A percentile compares a stretch with the other conserved stretches of the same genome.
Conservation (phyloP, 306 rosid species). For the Cicer judaicum region DNA sequence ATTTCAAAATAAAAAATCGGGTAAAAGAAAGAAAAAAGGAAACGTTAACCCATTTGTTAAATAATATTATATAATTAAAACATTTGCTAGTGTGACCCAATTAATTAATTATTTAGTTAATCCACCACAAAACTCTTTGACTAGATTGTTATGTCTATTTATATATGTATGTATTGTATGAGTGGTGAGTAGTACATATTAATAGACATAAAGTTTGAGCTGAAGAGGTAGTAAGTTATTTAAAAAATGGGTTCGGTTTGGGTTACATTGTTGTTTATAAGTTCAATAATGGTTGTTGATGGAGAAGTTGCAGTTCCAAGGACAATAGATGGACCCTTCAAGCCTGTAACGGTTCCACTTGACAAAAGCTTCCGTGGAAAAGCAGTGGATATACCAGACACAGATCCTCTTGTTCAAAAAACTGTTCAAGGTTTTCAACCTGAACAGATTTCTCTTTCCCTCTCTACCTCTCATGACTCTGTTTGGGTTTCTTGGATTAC, state of each 20-base stretch:
- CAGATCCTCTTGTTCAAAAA: constrained; percentile 72
- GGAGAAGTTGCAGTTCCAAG: constrained; percentile 63
- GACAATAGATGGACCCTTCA: constrained; percentile 83
- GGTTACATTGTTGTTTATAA: constrained; percentile 22
- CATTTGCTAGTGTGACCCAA: too few species aligned
- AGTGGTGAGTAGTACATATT: too few species aligned
- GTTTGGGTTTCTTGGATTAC: constrained; percentile 94
- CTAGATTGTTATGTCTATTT: too few species aligned
- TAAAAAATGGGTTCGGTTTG: constrained; percentile 50
- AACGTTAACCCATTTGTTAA: too few species aligned
- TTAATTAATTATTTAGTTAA: too few species aligned
- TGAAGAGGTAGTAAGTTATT: too few species aligned
- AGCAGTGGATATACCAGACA: constrained; percentile 72
- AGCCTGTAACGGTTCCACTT: constrained; percentile 81
- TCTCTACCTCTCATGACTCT: constrained; percentile 63
- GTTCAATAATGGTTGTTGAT: constrained; percentile 34
- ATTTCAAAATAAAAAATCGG: too few species aligned
- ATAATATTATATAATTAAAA: too few species aligned
- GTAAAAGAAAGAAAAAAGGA: too few species aligned
- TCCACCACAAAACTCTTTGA: too few species aligned
- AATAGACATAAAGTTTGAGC: too few species aligned
- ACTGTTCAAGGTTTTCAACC: constrained; percentile 61
- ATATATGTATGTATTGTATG: too few species aligned
- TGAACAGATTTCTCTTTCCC: constrained; percentile 86
- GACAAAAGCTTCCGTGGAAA: constrained; percentile 69